Evolutionary conservation across 495 filamentous ascomycete genomes (phyloP).

Genomic region (Halenospora varia): DNA sequence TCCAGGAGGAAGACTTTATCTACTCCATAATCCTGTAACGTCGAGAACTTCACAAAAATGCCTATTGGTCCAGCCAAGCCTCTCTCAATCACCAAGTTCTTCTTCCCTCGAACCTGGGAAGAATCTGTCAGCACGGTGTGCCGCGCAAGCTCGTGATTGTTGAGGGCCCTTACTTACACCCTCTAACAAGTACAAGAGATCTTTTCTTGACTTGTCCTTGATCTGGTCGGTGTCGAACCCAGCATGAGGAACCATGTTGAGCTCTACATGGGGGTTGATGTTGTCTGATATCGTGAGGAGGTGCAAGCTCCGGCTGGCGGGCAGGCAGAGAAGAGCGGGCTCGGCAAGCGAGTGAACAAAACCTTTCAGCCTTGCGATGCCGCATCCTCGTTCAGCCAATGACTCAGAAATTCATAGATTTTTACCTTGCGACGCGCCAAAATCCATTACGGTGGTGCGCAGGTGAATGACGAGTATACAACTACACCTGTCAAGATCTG

Average conservation of each 20-base stretch:
- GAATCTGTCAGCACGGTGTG: conserved; percentile 10
- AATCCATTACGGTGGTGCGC: conserved; percentile 2
- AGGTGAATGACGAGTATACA: conserved; percentile 24
- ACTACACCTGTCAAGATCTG: conserved; percentile 17
- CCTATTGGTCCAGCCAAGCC: conserved; percentile 84
- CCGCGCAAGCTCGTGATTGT: conserved; percentile 3
- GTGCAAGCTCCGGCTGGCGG: neutral
- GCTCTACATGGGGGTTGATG: conserved; percentile 31
- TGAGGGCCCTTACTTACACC: conserved; percentile 67
- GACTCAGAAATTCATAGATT: conserved; percentile 21
- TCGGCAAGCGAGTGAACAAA: conserved; percentile 2
- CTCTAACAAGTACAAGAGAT: conserved; percentile 82
- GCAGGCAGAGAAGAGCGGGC: neutral
- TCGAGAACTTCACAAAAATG: conserved; percentile 89
- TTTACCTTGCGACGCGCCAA: neutral
- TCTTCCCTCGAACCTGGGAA: conserved; percentile 88
- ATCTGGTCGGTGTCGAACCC: conserved; percentile 78
- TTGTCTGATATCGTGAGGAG: neutral
- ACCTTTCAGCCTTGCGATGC: conserved; percentile 15
- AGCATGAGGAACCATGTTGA: conserved; percentile 60
- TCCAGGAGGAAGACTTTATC: conserved; percentile 94
- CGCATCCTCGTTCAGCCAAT: conserved; percentile 14
- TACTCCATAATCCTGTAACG: conserved; percentile 80
- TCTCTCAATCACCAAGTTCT: conserved; percentile 93
- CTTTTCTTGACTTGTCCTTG: conserved; percentile 77